Base-by-base conservation (phyloP, 345 rosid species). In the Arabidopsis thaliana region DNA sequence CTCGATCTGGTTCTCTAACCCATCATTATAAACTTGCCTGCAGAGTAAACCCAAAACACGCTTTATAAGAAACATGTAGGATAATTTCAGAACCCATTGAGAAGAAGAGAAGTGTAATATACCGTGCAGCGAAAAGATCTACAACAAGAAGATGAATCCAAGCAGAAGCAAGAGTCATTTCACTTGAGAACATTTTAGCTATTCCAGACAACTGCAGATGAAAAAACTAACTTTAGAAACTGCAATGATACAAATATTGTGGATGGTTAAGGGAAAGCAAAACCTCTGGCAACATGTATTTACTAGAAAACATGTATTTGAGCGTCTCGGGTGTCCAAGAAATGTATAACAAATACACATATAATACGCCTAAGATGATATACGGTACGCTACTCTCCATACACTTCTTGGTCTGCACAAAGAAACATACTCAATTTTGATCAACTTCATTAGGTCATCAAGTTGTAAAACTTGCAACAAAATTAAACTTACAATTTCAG, bases 41-140 rank as follows among this genome's bases (percentile, higher is more conserved):
- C 50, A 80, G 1, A 56, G 41, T 51, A 42, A 53, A 44, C 13
- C 10, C 50, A 45, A 20, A 25, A 64, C 81, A 79, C 44, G 11
- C 38, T 2, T 16, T 42, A 34, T 51, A 32, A 22, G n/a, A 16
- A 36, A 62, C 70, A 44, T 5, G 10, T 55, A 4, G 37, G 30
- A 36, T 41, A 30, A 44, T 40, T 11, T 68, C 22, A 44, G 37
- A 36, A 45, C 6, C 6, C 6, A 1, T 3, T 2, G 25, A 63
- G 0, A 8, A 63, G 37, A 62, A 14, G 8, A 30, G 23, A 22
- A 28, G 41, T 42, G 42, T 40, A 22, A 61, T 28, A 40, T 51
- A 94, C 97, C 97, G 87, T 48, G 99, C 99, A 10, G 99, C 97
- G 33, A 86, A 95, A 69, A 91, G 99, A 84, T 95, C 97, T 6